Evolutionary conservation across 2,329 filamentous ascomycete genomes (phyloP), one percentile per base, ranked within the genome.

Genomic region (Blumeria hordei): DNA sequence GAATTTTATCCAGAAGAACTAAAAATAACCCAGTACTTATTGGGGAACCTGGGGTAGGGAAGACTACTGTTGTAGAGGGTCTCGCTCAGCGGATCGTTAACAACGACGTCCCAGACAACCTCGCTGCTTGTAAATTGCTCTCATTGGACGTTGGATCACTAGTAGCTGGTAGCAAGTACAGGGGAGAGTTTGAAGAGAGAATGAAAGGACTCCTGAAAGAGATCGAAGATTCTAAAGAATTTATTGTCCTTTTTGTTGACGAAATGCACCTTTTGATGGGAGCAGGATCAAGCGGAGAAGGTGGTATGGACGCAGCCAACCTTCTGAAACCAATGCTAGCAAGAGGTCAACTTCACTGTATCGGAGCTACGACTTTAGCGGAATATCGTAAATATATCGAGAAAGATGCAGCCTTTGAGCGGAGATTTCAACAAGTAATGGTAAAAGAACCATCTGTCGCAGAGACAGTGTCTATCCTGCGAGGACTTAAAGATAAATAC

Each of bases 181-280:
- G 92, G 53, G 92, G 92, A 71, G 92, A 98, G 68, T 98, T 98
- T 57, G 92, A 98, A 68, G 92, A 98, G 74, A 80, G 92, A 62
- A 96, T 98, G 88, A 98, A 98, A 76, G 88, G 90, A 55, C 92
- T 98, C 5, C 70, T 98, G 63, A 98, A 96, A 69, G 92, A 98
- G 71, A 94, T 98, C 57, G 78, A 88, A 62, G 82, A 94, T 56
- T 87, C 88, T 54, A 93, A 92, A 67, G 90, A 96, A 56, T 94
- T 88, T 74, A 95, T 98, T 65, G 83, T 98, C 54, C 80, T 98
- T 59, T 98, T 98, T 63, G 92, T 98, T 61, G 92, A 98, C 69
- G 92, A 98, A 69, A 98, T 98, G 60, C 92, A 98, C 71, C 76
- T 98, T 59, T 80, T 98, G 58, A 98, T 98, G 92, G 92, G 92